Evolutionary conservation across 2,329 filamentous ascomycete species (phyloP), one percentile per base, ranked within the genome.

Genomic region (Fusarium bulbicola): DNA sequence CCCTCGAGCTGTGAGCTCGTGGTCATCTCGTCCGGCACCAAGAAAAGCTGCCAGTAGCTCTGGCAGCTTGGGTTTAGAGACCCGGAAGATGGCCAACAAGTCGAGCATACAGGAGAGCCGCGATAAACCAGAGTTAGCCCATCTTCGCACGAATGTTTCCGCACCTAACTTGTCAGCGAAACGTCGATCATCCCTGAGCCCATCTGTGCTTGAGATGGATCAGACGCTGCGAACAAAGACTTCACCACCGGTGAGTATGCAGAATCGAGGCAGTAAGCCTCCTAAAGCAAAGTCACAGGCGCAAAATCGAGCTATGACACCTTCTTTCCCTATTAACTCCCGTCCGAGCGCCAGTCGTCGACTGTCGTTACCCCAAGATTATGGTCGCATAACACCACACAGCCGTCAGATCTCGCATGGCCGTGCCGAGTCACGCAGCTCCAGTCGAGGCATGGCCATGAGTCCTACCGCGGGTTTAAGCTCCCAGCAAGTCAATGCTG

Each of bases 191-290:
- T 42, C 63, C 12, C 58, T 60, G 6, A 58, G 64, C 16, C 57
- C 61, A 30, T 63, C 74, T 10, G 63, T 54, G 47, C 53, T 60
- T 15, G 70, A 68, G 16, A 40, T 63, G 21, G 64, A 76, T 42
- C 64, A 76, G 18, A 61, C 73, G 26, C 78, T 76, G 45, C 81
- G 78, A 62, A 74, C 79, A 15, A 82, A 75, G 59, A 81, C 82
- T 1, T 80, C 82, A 7, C 83, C 84, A 2, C 84, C 85, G 0
- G 80, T 85, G 34, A 86, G 82, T 72, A 82, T 86, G 78, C 80
- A 80, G n/a, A 84, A 82, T 8, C 81, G 83, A 32, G 83, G 81
- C 36, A 78, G 70, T 18, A 81, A 77, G 46, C 69, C 70, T 24
- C 46, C 76, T 7, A 71, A 66, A 16, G 63, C 68, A 9, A 68